phyloP scores from a whole-genome alignment of 176 grass and related monocot species.

The Avena atlantica region DNA sequence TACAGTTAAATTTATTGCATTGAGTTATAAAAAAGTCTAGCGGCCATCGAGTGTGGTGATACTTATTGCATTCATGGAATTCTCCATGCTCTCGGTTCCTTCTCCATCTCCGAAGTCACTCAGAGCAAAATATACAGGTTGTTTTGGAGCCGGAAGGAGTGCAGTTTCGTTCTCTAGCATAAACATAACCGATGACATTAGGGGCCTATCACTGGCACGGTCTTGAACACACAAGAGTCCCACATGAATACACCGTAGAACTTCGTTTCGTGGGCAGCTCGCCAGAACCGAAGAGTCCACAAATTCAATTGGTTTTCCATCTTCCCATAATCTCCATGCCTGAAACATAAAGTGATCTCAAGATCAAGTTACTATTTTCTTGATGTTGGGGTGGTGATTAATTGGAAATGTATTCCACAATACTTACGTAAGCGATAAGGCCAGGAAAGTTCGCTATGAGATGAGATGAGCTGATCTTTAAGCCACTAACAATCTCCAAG shows the following conservation, averaged over 20 bases:
- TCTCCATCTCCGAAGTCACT: not conserved
- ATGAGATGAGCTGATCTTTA: not conserved
- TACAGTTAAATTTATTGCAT: not conserved
- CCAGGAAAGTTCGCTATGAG: not conserved
- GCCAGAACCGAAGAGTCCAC: not conserved
- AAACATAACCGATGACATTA: not conserved
- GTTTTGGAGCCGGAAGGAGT: not conserved
- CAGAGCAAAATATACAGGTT: not conserved
- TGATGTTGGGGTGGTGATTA: not conserved
- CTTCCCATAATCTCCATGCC: constrained; percentile 3
- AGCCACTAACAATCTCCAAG: not conserved
- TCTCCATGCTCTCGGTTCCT: not conserved
- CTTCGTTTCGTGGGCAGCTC: not conserved
- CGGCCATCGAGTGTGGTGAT: not conserved
- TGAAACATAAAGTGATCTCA: not conserved
- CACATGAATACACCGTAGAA: not conserved
- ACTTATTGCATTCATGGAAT: not conserved
- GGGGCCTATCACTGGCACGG: not conserved
- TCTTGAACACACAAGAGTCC: constrained; percentile 22
- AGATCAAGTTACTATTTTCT: not conserved
- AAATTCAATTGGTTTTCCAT: not conserved
- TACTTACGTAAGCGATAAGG: constrained; percentile 15
- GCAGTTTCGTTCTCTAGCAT: not conserved
- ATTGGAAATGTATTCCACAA: not conserved
- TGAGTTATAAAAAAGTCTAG: no score